Percentiles rank a stretch among this genome's conserved stretches.
phyloP scores from a whole-genome alignment of 352 stramenopile genomes.

The Phytophthora chlamydospora region DNA sequence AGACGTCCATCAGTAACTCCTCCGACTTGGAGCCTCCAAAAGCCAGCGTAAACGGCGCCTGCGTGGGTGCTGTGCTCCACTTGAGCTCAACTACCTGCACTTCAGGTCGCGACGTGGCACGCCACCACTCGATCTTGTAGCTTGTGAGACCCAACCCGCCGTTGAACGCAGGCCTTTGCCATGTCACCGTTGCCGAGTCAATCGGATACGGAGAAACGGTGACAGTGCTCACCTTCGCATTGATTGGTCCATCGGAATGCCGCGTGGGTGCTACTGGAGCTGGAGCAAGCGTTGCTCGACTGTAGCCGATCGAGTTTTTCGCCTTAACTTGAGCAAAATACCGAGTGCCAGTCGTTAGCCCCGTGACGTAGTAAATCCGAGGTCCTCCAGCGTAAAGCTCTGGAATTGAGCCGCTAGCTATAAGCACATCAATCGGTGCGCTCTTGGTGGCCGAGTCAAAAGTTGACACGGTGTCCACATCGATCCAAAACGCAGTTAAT shows the following conservation, averaged over 20 bases:
- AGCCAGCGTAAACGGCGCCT: conserved; percentile 62
- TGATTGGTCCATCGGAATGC: conserved; percentile 53
- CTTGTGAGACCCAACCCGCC: conserved; percentile 70
- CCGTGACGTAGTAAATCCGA: conserved; percentile 74
- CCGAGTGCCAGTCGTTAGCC: conserved; percentile 69
- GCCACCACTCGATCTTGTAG: conserved; percentile 89
- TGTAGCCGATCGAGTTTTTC: conserved; percentile 73
- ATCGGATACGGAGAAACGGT: conserved; percentile 57
- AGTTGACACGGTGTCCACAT: conserved; percentile 74
- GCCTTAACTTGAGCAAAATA: conserved; percentile 91
- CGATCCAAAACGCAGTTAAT: conserved; percentile 72
- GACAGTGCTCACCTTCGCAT: conserved; percentile 67
- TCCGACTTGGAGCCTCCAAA: conserved; percentile 75
- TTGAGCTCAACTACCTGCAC: conserved; percentile 89
- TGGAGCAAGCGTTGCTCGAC: conserved; percentile 62
- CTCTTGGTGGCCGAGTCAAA: conserved; percentile 71
- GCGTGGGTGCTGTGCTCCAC: conserved; percentile 68
- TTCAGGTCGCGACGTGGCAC: conserved; percentile 51
- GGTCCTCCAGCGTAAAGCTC: conserved; percentile 62
- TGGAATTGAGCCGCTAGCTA: conserved; percentile 37
- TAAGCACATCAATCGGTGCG: conserved; percentile 46
- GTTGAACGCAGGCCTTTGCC: conserved; percentile 65
- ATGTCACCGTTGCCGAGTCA: conserved; percentile 69
- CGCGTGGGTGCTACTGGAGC: conserved; percentile 60
- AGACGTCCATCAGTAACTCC: conserved; percentile 74